Base-by-base conservation (phyloP, 345 rosid species). In the Heritiera fomes region DNA sequence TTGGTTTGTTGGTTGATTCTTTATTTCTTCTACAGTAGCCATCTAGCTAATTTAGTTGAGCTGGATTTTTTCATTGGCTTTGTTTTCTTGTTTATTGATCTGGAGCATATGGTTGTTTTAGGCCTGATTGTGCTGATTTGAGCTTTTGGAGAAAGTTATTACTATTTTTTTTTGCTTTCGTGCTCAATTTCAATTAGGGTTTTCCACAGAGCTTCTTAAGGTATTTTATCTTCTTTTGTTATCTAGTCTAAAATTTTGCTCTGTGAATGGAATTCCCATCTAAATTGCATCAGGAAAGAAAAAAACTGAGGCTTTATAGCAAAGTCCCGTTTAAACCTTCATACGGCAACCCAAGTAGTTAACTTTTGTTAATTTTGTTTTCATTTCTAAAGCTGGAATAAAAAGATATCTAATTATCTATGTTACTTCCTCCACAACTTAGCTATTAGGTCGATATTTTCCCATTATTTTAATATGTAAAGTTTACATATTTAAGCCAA, bases 41-140 rank as follows among this genome's bases (percentile, higher is more conserved):
- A 20, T 3, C 30, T 20, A 7, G 7, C 8, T 15, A 55, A 18
- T 55, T 61, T 11, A 11, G 14, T 61, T 71, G 14, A 50, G 60
- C 60, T 8, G 43, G 75, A 52, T 50, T 47, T 2, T 5, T 30
- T 49, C 12, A 20, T 49, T 14, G 28, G 43, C 18, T 49, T 30
- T 15, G 7, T 69, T 20, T 69, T 69, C 32, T 69, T 69, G 73
- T 20, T 20, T 23, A 69, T 69, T 46, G 56, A 69, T 69, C 23
- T 20, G 56, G 23, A 46, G 55, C 0, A 43, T 62, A 45, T 20
- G 12, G 34, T 45, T 68, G 53, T n/a, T 68, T 68, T 68, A 7
- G 13, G 52, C 52, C 13, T 67, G 20, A 67, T 18, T 67, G 30
- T 43, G 72, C 72, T 67, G 17, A 43, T 67, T 43, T 43, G 15